These are phyloP conservation scores for Lichtheimia ramosa DNA, from an alignment of 371 early-diverging fungal genomes.

Conservation along the genomic window DNA sequence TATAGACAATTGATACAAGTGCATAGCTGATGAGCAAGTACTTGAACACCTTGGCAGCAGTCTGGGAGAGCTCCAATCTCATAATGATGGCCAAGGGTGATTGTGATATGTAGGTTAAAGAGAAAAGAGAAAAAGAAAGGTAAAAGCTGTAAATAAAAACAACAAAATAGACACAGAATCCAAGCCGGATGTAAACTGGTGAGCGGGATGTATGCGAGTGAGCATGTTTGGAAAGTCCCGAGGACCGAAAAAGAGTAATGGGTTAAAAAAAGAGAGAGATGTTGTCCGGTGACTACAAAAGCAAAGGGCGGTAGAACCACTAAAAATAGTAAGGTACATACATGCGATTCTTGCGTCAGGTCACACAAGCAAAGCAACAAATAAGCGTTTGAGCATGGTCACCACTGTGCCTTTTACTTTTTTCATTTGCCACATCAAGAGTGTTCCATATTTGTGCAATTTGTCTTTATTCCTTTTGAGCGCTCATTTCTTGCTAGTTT, in stretches of 20 bases:
- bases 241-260: slow-evolving; percentile 3
- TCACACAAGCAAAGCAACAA: background rate
- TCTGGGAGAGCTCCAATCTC: slow-evolving; percentile 16
- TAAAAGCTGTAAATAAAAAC: background rate
- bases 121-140: slow-evolving; percentile 7
- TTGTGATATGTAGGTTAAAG: background rate
- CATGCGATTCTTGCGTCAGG: background rate
- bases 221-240: background rate
- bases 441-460: too few relatives aligned
- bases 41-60: slow-evolving; percentile 14
- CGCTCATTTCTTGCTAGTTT: background rate
- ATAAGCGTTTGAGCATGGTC: background rate
- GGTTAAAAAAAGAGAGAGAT: background rate
- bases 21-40: slow-evolving; percentile 18
- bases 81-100: slow-evolving; percentile 6
- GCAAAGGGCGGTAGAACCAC: background rate
- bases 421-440: too few relatives aligned
- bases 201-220: background rate
- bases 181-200: background rate
- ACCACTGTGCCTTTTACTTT: background rate
- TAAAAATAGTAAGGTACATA: slow-evolving; percentile 3
- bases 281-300: too few relatives aligned
- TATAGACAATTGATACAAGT: slow-evolving; percentile 19
- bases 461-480: too few relatives aligned
- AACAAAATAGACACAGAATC: slow-evolving; percentile 3